Conservation (phyloP, 2,329 filamentous ascomycete species). For the Aspergillus awamori region DNA sequence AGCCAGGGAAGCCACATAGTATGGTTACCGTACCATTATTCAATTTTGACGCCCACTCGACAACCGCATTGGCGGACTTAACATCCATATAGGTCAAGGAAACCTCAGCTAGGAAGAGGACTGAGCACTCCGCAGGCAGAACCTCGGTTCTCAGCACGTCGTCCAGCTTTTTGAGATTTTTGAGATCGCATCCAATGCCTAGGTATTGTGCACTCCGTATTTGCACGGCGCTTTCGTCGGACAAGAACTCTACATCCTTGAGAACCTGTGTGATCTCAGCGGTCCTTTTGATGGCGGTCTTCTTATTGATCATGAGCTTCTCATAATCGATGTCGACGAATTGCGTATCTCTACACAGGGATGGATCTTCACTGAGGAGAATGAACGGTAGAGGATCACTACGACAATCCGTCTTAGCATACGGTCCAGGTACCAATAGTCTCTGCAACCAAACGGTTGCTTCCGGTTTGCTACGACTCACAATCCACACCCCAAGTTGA, state of each 20-base stretch:
- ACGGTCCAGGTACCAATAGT: constrained; percentile 14
- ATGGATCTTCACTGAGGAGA: constrained; percentile 68
- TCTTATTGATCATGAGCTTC: constrained; percentile 75
- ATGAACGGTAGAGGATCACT: constrained; percentile 90
- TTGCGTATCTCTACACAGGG: constrained; percentile 59
- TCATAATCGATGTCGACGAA: constrained; percentile 90
- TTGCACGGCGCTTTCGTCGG: constrained; percentile 48
- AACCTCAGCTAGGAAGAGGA: constrained; percentile 86
- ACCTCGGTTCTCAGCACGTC: constrained; percentile 61
- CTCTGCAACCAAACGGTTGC: background rate
- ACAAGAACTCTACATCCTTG: constrained; percentile 45
- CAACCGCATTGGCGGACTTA: constrained; percentile 70
- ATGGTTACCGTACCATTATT: constrained; percentile 61
- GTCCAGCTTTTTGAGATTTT: constrained; percentile 65
- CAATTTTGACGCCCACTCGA: constrained; percentile 75
- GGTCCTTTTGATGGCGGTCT: constrained; percentile 66
- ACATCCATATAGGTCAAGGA: constrained; percentile 89
- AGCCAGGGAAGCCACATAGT: background rate
- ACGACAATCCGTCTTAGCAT: constrained; percentile 32
- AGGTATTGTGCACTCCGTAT: constrained; percentile 71
- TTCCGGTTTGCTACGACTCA: constrained; percentile 53
- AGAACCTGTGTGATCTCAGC: constrained; percentile 61
- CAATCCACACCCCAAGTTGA: constrained; percentile 91
- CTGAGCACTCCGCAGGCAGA: constrained; percentile 59
- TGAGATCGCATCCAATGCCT: constrained; percentile 80